A percentile compares a stretch with the other conserved stretches of the same genome.
Evolutionary conservation across 1,284 basidiomycete species (phyloP).

Genomic region (Trametes hirsuta): DNA sequence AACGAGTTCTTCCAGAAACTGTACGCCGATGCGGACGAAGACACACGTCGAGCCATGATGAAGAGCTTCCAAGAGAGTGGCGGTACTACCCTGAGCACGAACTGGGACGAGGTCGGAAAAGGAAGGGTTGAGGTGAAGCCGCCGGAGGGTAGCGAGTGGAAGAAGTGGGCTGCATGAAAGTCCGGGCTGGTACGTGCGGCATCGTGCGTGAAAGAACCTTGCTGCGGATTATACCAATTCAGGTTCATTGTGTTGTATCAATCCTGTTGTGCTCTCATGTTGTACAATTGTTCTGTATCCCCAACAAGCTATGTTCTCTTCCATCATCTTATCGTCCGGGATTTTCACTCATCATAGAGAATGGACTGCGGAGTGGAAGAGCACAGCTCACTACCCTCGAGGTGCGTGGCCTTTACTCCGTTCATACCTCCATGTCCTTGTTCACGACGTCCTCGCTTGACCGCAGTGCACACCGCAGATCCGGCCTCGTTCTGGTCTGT

Average conservation of each 20-base stretch:
- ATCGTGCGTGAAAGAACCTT: neutral
- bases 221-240: neutral
- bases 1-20: constrained; percentile 86
- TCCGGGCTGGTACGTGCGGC: neutral
- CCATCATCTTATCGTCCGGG: neutral
- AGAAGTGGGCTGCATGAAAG: constrained; percentile 56
- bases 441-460: neutral
- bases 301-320: neutral
- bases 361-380: no score
- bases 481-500: neutral
- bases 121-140: constrained; percentile 73
- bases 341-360: no score
- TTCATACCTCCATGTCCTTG: neutral
- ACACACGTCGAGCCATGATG: constrained; percentile 92
- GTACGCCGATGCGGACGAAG: constrained; percentile 85
- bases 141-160: constrained; percentile 81
- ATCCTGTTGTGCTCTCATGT: neutral
- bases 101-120: constrained; percentile 88
- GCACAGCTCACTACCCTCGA: neutral
- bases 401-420: neutral
- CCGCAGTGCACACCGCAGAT: constrained; percentile 1
- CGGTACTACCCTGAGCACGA: constrained; percentile 90
- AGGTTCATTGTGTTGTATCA: constrained; percentile 6
- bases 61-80: constrained; percentile 93
- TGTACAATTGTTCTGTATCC: constrained; percentile 4